phyloP scores from a whole-genome alignment of 805 yeast genomes.

The Zygoascus tannicola region DNA sequence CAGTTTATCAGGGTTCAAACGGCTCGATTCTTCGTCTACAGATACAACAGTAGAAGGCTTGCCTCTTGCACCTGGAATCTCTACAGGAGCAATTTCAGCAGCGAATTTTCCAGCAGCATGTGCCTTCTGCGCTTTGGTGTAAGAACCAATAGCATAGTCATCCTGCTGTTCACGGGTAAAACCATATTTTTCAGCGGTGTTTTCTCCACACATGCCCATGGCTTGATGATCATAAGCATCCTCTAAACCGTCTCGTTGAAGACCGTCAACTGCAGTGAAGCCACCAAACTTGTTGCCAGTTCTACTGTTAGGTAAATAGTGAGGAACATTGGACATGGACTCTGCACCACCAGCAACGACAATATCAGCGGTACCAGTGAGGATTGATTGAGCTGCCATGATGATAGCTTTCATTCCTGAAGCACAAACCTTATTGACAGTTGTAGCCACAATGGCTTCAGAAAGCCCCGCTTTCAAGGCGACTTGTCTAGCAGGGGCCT shows the following conservation, averaged over 20 bases:
- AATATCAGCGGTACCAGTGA: conserved; percentile 83
- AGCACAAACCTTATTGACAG: conserved; percentile 95
- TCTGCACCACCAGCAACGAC: conserved; percentile 98
- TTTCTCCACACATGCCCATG: conserved; percentile 98
- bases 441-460: conserved; percentile 71
- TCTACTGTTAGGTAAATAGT: conserved; percentile 81
- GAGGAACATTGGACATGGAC: conserved; percentile 93
- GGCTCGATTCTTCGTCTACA: conserved; percentile 75
- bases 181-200: conserved; percentile 77
- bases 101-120: conserved; percentile 72
- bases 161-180: conserved; percentile 84
- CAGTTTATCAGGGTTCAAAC: conserved; percentile 69
- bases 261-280: conserved; percentile 68
- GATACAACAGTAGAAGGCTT: conserved; percentile 70
- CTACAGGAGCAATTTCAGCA: conserved; percentile 76
- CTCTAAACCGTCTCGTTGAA: conserved; percentile 83
- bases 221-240: conserved; percentile 84
- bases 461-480: conserved; percentile 84
- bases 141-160: conserved; percentile 73
- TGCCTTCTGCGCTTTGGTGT: conserved; percentile 79
- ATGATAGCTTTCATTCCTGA: conserved; percentile 90
- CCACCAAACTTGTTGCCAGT: conserved; percentile 88
- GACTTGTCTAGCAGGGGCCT: conserved; percentile 97
- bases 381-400: conserved; percentile 80
- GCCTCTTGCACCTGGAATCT: conserved; percentile 78